These are phyloP conservation scores for Gleditsia sinensis DNA, from an alignment of 306 rosid species.

Conservation along the genomic window DNA sequence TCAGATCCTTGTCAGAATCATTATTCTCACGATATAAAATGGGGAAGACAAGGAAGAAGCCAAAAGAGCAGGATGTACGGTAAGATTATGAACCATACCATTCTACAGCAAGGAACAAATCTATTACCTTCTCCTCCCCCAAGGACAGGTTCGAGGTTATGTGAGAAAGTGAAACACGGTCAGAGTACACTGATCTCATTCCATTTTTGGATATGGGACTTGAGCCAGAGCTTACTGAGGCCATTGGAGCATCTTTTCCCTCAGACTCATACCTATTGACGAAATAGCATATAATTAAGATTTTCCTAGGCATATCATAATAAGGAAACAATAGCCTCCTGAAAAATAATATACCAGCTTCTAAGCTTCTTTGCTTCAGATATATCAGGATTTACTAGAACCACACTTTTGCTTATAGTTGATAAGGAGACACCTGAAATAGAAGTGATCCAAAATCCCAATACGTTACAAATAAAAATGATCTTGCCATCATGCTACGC, in stretches of 20 bases:
- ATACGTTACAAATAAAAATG: not conserved
- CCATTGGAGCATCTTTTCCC: slow-evolving; percentile 76
- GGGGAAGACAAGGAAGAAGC: too few relatives aligned
- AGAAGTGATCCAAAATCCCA: not conserved
- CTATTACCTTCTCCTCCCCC: slow-evolving; percentile 80
- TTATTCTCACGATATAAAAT: too few relatives aligned
- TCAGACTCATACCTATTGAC: slow-evolving; percentile 80
- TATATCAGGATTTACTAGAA: slow-evolving; percentile 67
- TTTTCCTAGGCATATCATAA: not conserved
- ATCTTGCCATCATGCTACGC: not conserved
- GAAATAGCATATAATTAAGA: not conserved
- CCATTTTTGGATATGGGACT: slow-evolving; percentile 57
- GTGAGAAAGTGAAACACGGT: slow-evolving; percentile 59
- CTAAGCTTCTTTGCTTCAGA: slow-evolving; percentile 75
- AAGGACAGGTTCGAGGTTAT: slow-evolving; percentile 60
- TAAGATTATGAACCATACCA: not conserved
- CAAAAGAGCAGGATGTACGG: not conserved
- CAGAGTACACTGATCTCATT: slow-evolving; percentile 69
- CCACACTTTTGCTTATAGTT: slow-evolving; percentile 58
- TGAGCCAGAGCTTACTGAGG: slow-evolving; percentile 60
- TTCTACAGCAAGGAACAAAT: not conserved
- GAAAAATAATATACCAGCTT: slow-evolving; percentile 58
- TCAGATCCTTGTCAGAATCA: too few relatives aligned
- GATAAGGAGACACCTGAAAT: slow-evolving; percentile 88
- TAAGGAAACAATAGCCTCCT: not conserved